These are phyloP conservation scores for Nakazawaea pomicola DNA, from an alignment of 805 yeast species.

Conservation along the genomic window DNA sequence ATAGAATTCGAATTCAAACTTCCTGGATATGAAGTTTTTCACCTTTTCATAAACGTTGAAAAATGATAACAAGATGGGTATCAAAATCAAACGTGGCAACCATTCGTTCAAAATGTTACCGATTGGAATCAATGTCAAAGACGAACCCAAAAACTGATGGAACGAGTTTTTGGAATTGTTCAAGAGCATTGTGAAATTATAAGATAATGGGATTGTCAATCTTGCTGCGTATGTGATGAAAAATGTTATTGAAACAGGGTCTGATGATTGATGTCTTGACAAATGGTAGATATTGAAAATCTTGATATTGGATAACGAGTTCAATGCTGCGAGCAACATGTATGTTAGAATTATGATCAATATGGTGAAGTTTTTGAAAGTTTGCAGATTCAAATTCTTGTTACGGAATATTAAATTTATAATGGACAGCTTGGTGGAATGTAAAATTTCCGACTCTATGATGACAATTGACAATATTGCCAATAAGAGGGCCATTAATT, in stretches of 20 bases:
- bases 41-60: slow-evolving; percentile 66
- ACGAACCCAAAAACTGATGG: slow-evolving; percentile 69
- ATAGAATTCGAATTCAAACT: slow-evolving; percentile 24
- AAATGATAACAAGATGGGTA: slow-evolving; percentile 62
- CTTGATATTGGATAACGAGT: slow-evolving; percentile 60
- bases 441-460: slow-evolving; percentile 71
- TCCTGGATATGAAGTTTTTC: slow-evolving; percentile 28
- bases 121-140: slow-evolving; percentile 69
- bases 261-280: slow-evolving; percentile 60
- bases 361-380: slow-evolving; percentile 30
- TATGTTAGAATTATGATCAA: slow-evolving; percentile 48
- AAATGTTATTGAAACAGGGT: slow-evolving; percentile 69
- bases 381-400: slow-evolving; percentile 18
- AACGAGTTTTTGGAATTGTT: slow-evolving; percentile 36
- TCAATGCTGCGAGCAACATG: slow-evolving; percentile 65
- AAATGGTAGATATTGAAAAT: slow-evolving; percentile 75
- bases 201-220: slow-evolving; percentile 75
- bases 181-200: slow-evolving; percentile 68
- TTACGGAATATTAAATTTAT: slow-evolving; percentile 39
- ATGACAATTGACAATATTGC: slow-evolving; percentile 44
- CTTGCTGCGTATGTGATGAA: slow-evolving; percentile 79
- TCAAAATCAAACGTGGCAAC: slow-evolving; percentile 67
- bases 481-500: slow-evolving; percentile 38
- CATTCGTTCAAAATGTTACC: slow-evolving; percentile 68
- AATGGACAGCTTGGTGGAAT: slow-evolving; percentile 60